Evolutionary conservation across 2,329 filamentous ascomycete species (phyloP).

Genomic region (Stagonosporopsis chrysanthemi): DNA sequence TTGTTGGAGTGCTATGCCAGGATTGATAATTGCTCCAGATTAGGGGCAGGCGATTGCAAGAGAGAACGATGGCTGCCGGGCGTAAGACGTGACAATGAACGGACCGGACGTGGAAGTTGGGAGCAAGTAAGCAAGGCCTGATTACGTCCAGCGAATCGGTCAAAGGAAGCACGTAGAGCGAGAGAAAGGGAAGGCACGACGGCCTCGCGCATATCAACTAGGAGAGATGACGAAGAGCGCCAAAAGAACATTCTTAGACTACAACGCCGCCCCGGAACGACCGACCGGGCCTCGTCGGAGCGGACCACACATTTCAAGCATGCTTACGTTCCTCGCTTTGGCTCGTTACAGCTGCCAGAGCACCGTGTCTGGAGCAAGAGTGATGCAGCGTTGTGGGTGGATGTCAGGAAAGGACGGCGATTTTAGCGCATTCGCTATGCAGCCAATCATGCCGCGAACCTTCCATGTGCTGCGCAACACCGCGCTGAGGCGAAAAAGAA

Average conservation of each 20-base stretch:
- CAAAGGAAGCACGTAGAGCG: slow-evolving; percentile 22
- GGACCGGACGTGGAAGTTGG: slow-evolving; percentile 19
- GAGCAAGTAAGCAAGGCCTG: slow-evolving; percentile 8
- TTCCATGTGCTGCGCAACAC: slow-evolving; percentile 24
- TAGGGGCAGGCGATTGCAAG: not conserved
- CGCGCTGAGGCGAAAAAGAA: slow-evolving; percentile 22
- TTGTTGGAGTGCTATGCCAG: not conserved
- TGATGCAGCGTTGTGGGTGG: slow-evolving; percentile 42
- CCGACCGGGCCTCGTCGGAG: slow-evolving; percentile 18
- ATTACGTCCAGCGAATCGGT: slow-evolving; percentile 3
- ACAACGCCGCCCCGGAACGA: slow-evolving; percentile 14
- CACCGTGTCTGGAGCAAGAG: slow-evolving; percentile 30
- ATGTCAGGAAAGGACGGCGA: slow-evolving; percentile 31
- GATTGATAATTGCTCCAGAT: not conserved
- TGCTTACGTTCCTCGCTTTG: slow-evolving; percentile 19
- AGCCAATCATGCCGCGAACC: slow-evolving; percentile 35
- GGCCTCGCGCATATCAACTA: slow-evolving; percentile 16
- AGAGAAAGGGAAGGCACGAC: slow-evolving; percentile 32
- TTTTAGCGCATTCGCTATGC: slow-evolving; percentile 25
- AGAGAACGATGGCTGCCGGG: slow-evolving; percentile 4
- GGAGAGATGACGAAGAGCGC: slow-evolving; percentile 23
- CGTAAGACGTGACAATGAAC: slow-evolving; percentile 4
- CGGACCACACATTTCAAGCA: slow-evolving; percentile 25
- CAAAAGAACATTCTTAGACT: slow-evolving; percentile 25
- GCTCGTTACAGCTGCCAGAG: slow-evolving; percentile 33